Evolutionary conservation across 2,329 filamentous ascomycete genomes (phyloP).

Genomic region (Colletotrichum scovillei): DNA sequence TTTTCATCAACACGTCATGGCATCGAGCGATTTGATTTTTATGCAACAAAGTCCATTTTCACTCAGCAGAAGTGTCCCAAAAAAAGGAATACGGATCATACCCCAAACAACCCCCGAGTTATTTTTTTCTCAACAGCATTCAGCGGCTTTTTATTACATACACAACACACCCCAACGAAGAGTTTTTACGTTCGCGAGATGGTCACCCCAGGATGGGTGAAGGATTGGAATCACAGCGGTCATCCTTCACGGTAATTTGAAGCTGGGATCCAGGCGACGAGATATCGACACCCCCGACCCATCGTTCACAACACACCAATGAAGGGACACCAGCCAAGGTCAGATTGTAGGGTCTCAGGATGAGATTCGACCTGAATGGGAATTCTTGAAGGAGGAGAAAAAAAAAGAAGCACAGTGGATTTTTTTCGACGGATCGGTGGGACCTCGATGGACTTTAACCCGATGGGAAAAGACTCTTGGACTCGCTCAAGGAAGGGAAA

Average conservation of each 20-base stretch:
- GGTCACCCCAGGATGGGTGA: constrained; percentile 31
- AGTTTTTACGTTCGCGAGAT: constrained; percentile 34
- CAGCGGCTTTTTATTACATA: constrained; percentile 38
- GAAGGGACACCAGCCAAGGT: constrained; percentile 6
- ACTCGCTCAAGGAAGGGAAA: constrained; percentile 12
- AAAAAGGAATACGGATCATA: constrained; percentile 54
- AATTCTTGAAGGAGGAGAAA: constrained; percentile 19
- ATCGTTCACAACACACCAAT: not conserved
- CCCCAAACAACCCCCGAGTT: constrained; percentile 40
- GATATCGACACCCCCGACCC: constrained; percentile 32
- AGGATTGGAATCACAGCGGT: constrained; percentile 10
- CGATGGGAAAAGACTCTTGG: not conserved
- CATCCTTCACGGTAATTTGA: constrained; percentile 5
- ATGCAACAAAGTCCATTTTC: constrained; percentile 45
- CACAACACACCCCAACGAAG: constrained; percentile 35
- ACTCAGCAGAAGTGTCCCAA: constrained; percentile 52
- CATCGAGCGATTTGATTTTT: constrained; percentile 57
- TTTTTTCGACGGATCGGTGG: constrained; percentile 9
- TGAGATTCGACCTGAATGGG: constrained; percentile 17
- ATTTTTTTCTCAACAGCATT: constrained; percentile 42
- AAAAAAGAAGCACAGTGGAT: constrained; percentile 21
- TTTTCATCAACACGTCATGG: constrained; percentile 52
- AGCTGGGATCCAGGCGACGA: constrained; percentile 8
- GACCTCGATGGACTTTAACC: not conserved
- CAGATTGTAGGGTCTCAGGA: constrained; percentile 29